Conservation (phyloP, 2,329 filamentous ascomycete genomes). For the Xylogone sp. region DNA sequence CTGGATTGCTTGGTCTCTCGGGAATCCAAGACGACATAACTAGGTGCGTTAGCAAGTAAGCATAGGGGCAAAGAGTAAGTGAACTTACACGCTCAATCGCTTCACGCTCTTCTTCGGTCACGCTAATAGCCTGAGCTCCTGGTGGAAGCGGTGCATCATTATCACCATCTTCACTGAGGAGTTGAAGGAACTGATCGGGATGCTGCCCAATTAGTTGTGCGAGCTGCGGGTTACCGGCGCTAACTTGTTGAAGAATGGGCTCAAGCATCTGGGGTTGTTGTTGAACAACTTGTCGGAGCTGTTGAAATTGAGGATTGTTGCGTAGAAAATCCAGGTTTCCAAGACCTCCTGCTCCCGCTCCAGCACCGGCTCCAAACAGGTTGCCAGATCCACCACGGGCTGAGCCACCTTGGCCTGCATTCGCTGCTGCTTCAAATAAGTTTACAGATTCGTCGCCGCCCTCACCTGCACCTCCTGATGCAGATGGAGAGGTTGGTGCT, state of each 20-base stretch:
- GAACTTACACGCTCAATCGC: constrained; percentile 85
- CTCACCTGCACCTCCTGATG: constrained; percentile 42
- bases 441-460: constrained; percentile 70
- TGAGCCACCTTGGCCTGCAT: constrained; percentile 47
- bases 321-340: constrained; percentile 90
- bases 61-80: constrained; percentile 5
- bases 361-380: constrained; percentile 45
- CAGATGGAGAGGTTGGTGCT: constrained; percentile 35
- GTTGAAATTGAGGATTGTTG: constrained; percentile 96
- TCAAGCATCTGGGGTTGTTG: constrained; percentile 98
- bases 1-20: constrained; percentile 90
- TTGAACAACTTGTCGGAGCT: constrained; percentile 93
- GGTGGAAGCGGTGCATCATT: constrained; percentile 82
- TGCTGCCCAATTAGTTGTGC: constrained; percentile 89
- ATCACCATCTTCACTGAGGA: constrained; percentile 84
- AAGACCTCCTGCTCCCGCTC: constrained; percentile 46
- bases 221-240: constrained; percentile 89
- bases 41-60: constrained; percentile 32
- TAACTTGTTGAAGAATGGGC: constrained; percentile 94
- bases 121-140: constrained; percentile 82
- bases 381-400: constrained; percentile 39
- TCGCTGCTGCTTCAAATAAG: constrained; percentile 88
- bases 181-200: constrained; percentile 86
- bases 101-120: constrained; percentile 94
- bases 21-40: constrained; percentile 91